Conservation (phyloP, 495 filamentous ascomycete species). For the Cladorrhinum samala region DNA sequence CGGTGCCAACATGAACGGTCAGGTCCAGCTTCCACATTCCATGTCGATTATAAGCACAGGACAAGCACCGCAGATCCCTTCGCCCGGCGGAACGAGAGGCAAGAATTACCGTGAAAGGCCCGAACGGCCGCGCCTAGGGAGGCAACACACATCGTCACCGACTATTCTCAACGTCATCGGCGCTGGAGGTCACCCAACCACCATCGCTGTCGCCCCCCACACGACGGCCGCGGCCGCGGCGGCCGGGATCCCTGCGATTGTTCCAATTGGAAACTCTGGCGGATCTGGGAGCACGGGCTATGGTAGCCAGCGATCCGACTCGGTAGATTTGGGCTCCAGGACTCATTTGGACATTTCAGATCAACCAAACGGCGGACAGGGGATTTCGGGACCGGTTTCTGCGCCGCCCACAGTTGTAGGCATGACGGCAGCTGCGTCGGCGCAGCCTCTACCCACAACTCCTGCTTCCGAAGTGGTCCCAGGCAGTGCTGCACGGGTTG, state of each 20-base stretch:
- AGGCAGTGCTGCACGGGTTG: constrained; percentile 23
- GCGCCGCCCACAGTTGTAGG: constrained; percentile 41
- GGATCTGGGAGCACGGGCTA: neutral
- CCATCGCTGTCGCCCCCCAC: constrained; percentile 8
- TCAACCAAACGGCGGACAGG: constrained; percentile 27
- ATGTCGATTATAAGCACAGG: constrained; percentile 77
- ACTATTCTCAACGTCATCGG: constrained; percentile 48
- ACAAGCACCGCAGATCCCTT: constrained; percentile 74
- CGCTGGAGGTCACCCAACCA: constrained; percentile 17
- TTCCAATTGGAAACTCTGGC: neutral
- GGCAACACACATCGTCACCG: constrained; percentile 79
- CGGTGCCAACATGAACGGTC: constrained; percentile 24
- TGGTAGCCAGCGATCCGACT: constrained; percentile 9
- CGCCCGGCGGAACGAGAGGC: constrained; percentile 60
- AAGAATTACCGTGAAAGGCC: constrained; percentile 36
- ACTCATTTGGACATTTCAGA: constrained; percentile 35
- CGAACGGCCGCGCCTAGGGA: constrained; percentile 51
- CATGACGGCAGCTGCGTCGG: constrained; percentile 52
- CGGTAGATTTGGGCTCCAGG: constrained; percentile 37
- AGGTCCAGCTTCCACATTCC: constrained; percentile 38
- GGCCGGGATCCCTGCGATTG: neutral
- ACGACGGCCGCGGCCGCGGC: neutral
- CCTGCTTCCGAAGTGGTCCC: neutral
- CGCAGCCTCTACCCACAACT: constrained; percentile 22
- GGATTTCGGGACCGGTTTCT: neutral